Base-by-base conservation (phyloP, 139 green algal genomes). In the Limnomonas spitsbergensis region DNA sequence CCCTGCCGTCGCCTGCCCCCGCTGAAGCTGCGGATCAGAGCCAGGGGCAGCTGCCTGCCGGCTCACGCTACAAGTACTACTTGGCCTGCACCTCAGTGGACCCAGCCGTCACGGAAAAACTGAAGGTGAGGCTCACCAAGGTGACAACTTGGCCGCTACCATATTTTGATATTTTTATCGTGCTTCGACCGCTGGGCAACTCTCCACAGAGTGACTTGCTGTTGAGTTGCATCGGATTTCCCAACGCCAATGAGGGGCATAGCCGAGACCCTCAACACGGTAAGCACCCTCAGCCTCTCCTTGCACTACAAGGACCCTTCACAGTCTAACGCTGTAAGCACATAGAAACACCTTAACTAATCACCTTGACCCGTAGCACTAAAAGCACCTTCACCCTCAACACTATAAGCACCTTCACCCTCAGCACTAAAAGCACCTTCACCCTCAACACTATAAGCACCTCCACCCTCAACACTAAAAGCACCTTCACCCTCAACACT, bases 51-150 rank as follows among this genome's bases (percentile, higher is more conserved):
- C 56, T 70, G 27, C 56, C 56, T 24, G 56, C 56, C 29, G 56
- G 56, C n/a, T 70, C 56, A 36, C 56, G 56, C 7, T 70, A 70
- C 56, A 24, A 32, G 14, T 70, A 70, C 56, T 70, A 70, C 56
- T 9, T 70, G 27, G 56, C 56, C 4, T 70, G 56, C 29, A 70
- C 56, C 4, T 24, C 56, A 20, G 14, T 70, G 56, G 56, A 70
- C 29, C n/a, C 56, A 70, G 29, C 4, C 29, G 6, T 70, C 27
- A 70, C 29, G 7, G 56, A 70, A 20, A 70, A 20, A 4, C 6
- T 32, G 14, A 70, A 32, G 56, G 56, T 70, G 29, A 70, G 56
- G 6, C 47, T 20, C 14, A n/a, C n/a, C n/a, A n/a, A n/a, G n/a
- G n/a, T n/a, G n/a, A n/a, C n/a, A n/a, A n/a, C n/a, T n/a, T n/a